These are phyloP conservation scores for Talaromyces nanjingensis DNA, from an alignment of 495 filamentous ascomycete genomes.

Conservation along the genomic window DNA sequence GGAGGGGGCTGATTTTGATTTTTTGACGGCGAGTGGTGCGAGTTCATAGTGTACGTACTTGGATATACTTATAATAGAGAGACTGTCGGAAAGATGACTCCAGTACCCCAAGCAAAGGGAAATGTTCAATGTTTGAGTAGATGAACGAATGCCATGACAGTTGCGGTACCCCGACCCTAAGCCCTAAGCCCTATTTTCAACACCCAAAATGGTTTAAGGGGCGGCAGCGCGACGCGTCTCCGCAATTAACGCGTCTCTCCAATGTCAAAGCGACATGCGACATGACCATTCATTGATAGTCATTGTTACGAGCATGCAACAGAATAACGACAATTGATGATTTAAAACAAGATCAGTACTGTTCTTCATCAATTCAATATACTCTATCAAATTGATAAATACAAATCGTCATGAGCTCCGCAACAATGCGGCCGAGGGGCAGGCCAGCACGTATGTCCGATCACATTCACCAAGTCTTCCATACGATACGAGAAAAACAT, in stretches of 20 bases:
- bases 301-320: slow-evolving; percentile 8
- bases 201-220: slow-evolving; percentile 23
- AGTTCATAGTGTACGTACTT: background rate
- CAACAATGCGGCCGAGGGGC: slow-evolving; percentile 35
- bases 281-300: background rate
- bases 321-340: background rate
- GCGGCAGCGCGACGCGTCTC: slow-evolving; percentile 22
- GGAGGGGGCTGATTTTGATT: slow-evolving; percentile 58
- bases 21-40: slow-evolving; percentile 43
- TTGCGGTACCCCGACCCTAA: slow-evolving; percentile 24
- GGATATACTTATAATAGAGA: background rate
- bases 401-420: slow-evolving; percentile 26
- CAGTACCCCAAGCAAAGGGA: background rate
- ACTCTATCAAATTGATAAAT: background rate
- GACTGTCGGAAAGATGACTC: background rate
- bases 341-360: background rate
- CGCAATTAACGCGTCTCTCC: slow-evolving; percentile 19
- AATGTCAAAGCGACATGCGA: background rate
- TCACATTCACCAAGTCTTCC: background rate
- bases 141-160: too few species aligned
- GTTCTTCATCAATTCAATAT: background rate
- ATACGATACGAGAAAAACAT: background rate
- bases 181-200: slow-evolving; percentile 42
- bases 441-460: slow-evolving; percentile 37
- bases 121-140: too few species aligned